A percentile compares a stretch with the other conserved stretches of the same genome.
These are phyloP conservation scores for Arachnopeziza araneosa DNA, from an alignment of 2,329 filamentous ascomycete species.

Conservation along the genomic window DNA sequence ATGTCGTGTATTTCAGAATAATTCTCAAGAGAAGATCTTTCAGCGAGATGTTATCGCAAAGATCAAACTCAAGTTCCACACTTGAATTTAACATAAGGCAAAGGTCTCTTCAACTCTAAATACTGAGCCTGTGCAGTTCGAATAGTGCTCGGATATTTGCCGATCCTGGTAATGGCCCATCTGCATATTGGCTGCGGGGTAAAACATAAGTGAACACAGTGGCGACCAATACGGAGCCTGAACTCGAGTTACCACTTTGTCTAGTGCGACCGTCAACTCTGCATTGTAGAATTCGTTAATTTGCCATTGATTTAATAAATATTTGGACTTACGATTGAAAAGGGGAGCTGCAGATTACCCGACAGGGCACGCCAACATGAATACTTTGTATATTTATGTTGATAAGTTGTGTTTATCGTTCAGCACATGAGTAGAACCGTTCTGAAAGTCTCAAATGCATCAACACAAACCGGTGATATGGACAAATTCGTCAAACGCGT, in stretches of 20 bases:
- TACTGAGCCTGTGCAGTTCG: slow-evolving; percentile 2
- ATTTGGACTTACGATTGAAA: background rate
- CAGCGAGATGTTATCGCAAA: background rate
- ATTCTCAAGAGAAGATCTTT: background rate
- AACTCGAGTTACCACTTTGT: background rate
- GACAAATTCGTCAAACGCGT: background rate
- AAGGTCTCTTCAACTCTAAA: background rate
- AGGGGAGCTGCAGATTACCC: background rate
- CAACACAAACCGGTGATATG: background rate
- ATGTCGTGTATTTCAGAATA: background rate
- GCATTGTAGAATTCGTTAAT: background rate
- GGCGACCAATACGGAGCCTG: background rate
- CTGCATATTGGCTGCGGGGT: slow-evolving; percentile 10
- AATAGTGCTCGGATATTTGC: slow-evolving; percentile 2
- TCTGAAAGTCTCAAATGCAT: background rate
- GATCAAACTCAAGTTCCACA: background rate
- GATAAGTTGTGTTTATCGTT: background rate
- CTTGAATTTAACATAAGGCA: background rate
- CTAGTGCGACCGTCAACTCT: background rate
- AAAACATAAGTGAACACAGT: slow-evolving; percentile 1
- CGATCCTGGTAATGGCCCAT: slow-evolving; percentile 1
- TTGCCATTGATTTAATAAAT: background rate
- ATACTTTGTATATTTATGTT: background rate
- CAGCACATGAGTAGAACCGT: background rate
- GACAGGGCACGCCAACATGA: background rate